Evolutionary conservation across 306 rosid species (phyloP).

Genomic region (Prunus campanulata): DNA sequence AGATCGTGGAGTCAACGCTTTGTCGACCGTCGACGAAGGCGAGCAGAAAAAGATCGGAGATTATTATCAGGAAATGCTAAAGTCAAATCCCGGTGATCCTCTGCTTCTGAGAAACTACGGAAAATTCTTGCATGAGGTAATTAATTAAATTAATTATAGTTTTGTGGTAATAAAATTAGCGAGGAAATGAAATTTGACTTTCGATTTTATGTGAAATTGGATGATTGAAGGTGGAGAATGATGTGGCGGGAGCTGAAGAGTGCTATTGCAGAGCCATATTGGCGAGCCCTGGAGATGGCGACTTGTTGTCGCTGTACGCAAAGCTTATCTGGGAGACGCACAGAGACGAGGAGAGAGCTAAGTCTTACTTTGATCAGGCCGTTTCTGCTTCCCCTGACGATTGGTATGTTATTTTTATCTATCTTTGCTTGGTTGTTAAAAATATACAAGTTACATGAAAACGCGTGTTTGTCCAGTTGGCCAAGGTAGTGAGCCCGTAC

Average conservation of each 20-base stretch:
- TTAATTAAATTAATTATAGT: neutral
- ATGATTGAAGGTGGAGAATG: constrained; percentile 49
- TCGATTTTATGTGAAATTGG: no score
- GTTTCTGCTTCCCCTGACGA: constrained; percentile 57
- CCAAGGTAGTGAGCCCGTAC: no score
- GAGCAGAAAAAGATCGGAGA: constrained; percentile 55
- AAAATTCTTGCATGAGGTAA: constrained; percentile 76
- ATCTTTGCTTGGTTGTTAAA: neutral
- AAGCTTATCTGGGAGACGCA: constrained; percentile 74
- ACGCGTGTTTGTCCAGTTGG: no score
- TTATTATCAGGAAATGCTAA: constrained; percentile 64
- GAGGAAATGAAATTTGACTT: no score
- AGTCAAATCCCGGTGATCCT: constrained; percentile 68
- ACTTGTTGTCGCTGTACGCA: constrained; percentile 64
- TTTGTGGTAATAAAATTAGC: neutral
- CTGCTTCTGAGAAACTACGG: constrained; percentile 81
- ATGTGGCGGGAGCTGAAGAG: constrained; percentile 63
- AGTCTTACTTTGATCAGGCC: constrained; percentile 69
- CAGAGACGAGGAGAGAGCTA: constrained; percentile 59
- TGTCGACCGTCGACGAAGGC: constrained; percentile 31
- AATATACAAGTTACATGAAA: no score
- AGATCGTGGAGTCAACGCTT: neutral
- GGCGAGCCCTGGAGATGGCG: constrained; percentile 71
- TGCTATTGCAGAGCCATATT: constrained; percentile 78
- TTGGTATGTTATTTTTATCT: constrained; percentile 34